Base-by-base conservation (phyloP, 2,329 filamentous ascomycete genomes). In the Eurotiales sp. region DNA sequence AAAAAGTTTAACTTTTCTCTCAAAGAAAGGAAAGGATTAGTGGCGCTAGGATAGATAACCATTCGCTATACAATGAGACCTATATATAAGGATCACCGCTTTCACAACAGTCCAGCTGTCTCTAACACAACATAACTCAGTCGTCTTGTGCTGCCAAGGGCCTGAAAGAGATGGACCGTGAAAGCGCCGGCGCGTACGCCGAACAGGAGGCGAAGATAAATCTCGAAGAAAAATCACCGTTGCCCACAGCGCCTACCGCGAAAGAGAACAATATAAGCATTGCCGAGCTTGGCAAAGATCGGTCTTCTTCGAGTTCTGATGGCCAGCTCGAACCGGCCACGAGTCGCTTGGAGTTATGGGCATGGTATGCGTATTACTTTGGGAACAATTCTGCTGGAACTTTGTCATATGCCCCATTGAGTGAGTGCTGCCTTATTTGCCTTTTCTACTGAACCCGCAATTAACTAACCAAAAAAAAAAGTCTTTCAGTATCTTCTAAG, bases 351-450 rank as follows among this genome's bases (percentile, higher is more conserved):
- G 41, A 44, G 14, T 12, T 44, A 19, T 44, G 41, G 41, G 25
- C 41, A 11, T 44, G 41, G 41, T 44, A 44, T 44, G 25, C 17
- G 23, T 44, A 44, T 30, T 44, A 44, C 25, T 44, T 44, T 14
- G 41, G 41, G 8, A 44, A 44, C 23, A 44, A 44, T 44, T 44
- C 41, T 30, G 41, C 41, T 5, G 41, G 41, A 29, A 44, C 41
- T 7, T 44, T 44, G 41, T 44, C 41, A 22, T 44, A 44, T 21
- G 41, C 41, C 17, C 41, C 41, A 14, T 29, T 44, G 15, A 44
- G 41, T 44, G n/a, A 44, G 41, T 44, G 7, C 23, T 17, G 4
- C 14, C 10, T 12, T 12, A 10, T 3, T 32, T 11, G 25, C 25
- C 6, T 29, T 29, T 29, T 29, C 11, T 6, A 29, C n/a, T n/a